Evolutionary conservation across 495 filamentous ascomycete genomes (phyloP).

Genomic region (Aspergillus bertholletiae): DNA sequence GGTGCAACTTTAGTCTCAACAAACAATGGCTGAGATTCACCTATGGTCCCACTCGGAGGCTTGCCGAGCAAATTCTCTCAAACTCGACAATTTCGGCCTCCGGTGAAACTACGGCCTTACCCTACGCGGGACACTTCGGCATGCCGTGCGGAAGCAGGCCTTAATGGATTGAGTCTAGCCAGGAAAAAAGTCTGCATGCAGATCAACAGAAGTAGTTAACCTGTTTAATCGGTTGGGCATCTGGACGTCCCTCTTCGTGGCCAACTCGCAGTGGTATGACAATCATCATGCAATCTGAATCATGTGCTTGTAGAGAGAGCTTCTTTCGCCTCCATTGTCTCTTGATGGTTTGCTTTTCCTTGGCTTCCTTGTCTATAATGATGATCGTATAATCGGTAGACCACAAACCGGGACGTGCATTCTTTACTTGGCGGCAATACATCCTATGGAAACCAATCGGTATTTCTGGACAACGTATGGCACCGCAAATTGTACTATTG

Average conservation of each 20-base stretch:
- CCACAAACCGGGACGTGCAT: background rate
- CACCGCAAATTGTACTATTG: background rate
- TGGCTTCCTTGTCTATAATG: background rate
- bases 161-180: background rate
- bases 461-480: background rate
- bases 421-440: background rate
- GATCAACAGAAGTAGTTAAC: background rate
- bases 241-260: background rate
- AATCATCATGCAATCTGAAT: background rate
- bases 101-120: slow-evolving; percentile 8
- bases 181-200: background rate
- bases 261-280: background rate
- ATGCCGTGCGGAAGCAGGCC: background rate
- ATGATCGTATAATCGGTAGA: background rate
- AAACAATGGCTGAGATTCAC: background rate
- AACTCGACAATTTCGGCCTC: slow-evolving; percentile 6
- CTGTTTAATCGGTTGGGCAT: background rate
- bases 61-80: slow-evolving; percentile 2
- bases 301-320: background rate
- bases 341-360: background rate
- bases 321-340: background rate
- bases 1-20: background rate
- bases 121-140: background rate
- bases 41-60: slow-evolving; percentile 1
- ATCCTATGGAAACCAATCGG: background rate